These are phyloP conservation scores for Cordyceps militaris DNA, from an alignment of 2,329 filamentous ascomycete genomes.

Conservation along the genomic window DNA sequence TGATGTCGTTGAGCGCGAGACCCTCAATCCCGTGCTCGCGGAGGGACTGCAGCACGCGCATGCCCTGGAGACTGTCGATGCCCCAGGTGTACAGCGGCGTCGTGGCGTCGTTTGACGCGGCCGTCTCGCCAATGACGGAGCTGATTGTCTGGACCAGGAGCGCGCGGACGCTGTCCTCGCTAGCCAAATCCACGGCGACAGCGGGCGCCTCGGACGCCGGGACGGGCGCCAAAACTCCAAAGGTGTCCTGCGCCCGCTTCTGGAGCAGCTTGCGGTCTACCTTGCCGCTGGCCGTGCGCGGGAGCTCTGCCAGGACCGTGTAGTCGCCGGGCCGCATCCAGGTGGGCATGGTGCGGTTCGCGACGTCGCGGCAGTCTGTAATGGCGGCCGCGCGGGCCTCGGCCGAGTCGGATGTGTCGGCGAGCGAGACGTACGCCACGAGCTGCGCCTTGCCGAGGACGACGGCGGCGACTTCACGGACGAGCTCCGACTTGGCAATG, in stretches of 20 bases:
- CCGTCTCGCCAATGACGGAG: constrained; percentile 5
- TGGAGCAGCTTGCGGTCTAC: constrained; percentile 11
- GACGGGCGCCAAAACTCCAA: background rate
- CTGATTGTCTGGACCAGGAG: background rate
- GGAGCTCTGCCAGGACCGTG: constrained; percentile 8
- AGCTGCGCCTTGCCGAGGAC: constrained; percentile 32
- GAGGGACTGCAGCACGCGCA: constrained; percentile 4
- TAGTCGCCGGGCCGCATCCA: constrained; percentile 13
- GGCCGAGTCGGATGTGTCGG: background rate
- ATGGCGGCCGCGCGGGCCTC: background rate
- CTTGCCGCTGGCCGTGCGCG: constrained; percentile 13
- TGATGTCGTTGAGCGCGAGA: constrained; percentile 6
- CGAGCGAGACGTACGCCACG: constrained; percentile 9
- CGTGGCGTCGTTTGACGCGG: background rate
- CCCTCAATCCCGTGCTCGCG: constrained; percentile 8
- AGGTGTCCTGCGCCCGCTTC: constrained; percentile 4
- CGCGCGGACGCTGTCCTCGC: constrained; percentile 6
- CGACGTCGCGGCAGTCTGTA: constrained; percentile 9
- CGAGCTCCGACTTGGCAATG: constrained; percentile 7
- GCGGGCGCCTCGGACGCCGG: background rate
- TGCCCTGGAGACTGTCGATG: constrained; percentile 11
- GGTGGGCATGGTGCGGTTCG: constrained; percentile 2
- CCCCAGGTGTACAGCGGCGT: constrained; percentile 10
- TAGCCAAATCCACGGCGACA: background rate
- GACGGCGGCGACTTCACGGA: constrained; percentile 32